Percentiles rank a stretch among this genome's conserved stretches.
Conservation (phyloP, 176 grass and related monocot species). For the Rhipidocladum racemiflorum region DNA sequence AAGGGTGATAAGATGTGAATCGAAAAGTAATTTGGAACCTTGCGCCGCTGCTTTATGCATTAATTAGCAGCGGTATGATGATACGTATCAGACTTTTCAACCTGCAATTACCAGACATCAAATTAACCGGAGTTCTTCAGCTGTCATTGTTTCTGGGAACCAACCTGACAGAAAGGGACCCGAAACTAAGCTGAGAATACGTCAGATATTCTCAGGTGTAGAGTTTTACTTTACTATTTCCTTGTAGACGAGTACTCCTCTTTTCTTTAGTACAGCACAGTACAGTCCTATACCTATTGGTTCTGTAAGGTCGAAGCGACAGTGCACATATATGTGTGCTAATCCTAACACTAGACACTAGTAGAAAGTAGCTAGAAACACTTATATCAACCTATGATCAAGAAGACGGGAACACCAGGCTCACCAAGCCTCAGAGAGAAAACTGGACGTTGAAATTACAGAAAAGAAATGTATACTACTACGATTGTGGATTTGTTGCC, state of each 20-base stretch:
- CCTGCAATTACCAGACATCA: neutral
- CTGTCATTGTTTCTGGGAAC: neutral
- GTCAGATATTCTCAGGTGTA: neutral
- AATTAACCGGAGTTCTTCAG: neutral
- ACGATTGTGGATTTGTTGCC: slow-evolving; percentile 21
- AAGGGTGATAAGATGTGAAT: too few relatives aligned
- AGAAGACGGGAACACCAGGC: neutral
- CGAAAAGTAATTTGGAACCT: too few relatives aligned
- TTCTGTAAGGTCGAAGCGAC: neutral
- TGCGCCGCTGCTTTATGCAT: slow-evolving; percentile 20
- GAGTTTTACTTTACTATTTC: neutral
- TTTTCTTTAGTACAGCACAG: neutral
- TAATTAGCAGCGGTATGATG: neutral
- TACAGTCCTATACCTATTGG: neutral
- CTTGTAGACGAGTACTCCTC: neutral
- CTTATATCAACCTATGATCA: neutral
- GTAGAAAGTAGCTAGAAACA: neutral
- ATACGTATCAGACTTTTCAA: neutral
- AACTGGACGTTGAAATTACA: neutral
- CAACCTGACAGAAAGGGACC: neutral
- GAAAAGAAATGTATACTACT: neutral
- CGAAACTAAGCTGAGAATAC: neutral
- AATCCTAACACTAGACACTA: neutral
- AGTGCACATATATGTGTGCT: too few relatives aligned
- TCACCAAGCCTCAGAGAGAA: neutral